phyloP scores from a whole-genome alignment of 495 filamentous ascomycete genomes.

The Penicillium paradoxum region DNA sequence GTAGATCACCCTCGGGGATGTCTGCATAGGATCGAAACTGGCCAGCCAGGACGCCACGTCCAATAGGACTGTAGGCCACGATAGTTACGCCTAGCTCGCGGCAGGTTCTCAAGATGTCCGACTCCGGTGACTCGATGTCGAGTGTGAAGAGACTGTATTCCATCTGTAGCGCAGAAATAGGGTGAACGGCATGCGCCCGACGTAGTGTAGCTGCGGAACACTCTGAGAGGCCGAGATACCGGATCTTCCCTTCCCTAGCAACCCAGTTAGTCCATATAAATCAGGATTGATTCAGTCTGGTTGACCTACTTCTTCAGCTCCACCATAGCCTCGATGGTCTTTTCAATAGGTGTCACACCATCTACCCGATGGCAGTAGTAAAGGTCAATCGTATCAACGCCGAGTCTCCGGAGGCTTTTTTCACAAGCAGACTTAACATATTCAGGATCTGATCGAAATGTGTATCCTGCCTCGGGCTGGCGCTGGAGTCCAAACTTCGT shows the following conservation, averaged over 20 bases:
- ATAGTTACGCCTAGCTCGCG: conserved; percentile 58
- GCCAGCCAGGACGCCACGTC: conserved; percentile 55
- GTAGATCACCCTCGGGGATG: conserved; percentile 40
- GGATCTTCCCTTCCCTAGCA: conserved; percentile 50
- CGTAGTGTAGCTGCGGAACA: conserved; percentile 52
- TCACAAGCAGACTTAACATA: conserved; percentile 49
- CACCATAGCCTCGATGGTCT: conserved; percentile 57
- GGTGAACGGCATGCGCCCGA: conserved; percentile 57
- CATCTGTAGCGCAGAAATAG: conserved; percentile 56
- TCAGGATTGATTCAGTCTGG: no score
- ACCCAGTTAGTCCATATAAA: background rate
- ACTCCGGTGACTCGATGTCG: conserved; percentile 51
- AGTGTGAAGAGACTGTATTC: conserved; percentile 58
- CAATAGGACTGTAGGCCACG: conserved; percentile 59
- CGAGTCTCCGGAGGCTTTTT: conserved; percentile 48
- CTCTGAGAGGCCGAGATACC: conserved; percentile 53
- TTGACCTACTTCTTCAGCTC: conserved; percentile 44
- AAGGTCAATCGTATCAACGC: conserved; percentile 52
- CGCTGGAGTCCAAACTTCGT: conserved; percentile 48
- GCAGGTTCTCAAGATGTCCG: conserved; percentile 47
- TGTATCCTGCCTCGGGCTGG: conserved; percentile 8
- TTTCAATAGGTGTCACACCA: conserved; percentile 45
- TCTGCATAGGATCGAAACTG: conserved; percentile 39
- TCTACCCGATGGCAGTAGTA: conserved; percentile 49
- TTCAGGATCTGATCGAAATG: conserved; percentile 47